phyloP scores from a whole-genome alignment of 176 grass and related monocot genomes.

The Elymus sibiricus region DNA sequence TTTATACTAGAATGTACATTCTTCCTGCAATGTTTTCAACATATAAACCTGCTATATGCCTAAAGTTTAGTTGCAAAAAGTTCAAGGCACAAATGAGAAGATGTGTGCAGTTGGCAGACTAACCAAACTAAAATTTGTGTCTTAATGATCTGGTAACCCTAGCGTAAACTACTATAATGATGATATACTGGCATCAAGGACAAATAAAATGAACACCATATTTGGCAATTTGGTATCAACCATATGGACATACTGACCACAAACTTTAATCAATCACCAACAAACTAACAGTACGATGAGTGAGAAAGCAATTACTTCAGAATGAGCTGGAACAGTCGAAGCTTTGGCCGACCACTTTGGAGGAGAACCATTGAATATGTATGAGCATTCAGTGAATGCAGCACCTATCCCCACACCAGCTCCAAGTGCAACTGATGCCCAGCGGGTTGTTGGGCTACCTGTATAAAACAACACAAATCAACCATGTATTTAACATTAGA shows the following conservation, averaged over 20 bases:
- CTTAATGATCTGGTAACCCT: neutral
- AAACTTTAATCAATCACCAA: neutral
- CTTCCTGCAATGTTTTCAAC: neutral
- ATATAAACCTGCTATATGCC: neutral
- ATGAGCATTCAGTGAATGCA: constrained; percentile 90
- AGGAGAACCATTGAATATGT: constrained; percentile 74
- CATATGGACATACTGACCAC: neutral
- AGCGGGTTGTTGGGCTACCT: constrained; percentile 89
- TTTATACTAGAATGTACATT: neutral
- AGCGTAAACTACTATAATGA: neutral
- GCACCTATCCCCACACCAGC: constrained; percentile 85
- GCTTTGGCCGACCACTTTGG: constrained; percentile 66
- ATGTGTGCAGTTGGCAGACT: neutral
- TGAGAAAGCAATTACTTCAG: constrained; percentile 45
- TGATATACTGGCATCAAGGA: neutral
- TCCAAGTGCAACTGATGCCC: constrained; percentile 90
- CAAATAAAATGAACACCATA: neutral
- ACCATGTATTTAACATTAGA: neutral
- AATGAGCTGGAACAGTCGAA: constrained; percentile 30
- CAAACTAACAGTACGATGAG: neutral
- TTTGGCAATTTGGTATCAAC: neutral
- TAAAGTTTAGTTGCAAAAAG: neutral
- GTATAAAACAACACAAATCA: constrained; percentile 25
- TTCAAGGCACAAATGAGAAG: too few species aligned
- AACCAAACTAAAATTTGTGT: neutral